Percentiles rank a stretch among this genome's conserved stretches.
These are phyloP conservation scores for Ganoderma lucidum DNA, from an alignment of 1,284 basidiomycete genomes.

Conservation along the genomic window DNA sequence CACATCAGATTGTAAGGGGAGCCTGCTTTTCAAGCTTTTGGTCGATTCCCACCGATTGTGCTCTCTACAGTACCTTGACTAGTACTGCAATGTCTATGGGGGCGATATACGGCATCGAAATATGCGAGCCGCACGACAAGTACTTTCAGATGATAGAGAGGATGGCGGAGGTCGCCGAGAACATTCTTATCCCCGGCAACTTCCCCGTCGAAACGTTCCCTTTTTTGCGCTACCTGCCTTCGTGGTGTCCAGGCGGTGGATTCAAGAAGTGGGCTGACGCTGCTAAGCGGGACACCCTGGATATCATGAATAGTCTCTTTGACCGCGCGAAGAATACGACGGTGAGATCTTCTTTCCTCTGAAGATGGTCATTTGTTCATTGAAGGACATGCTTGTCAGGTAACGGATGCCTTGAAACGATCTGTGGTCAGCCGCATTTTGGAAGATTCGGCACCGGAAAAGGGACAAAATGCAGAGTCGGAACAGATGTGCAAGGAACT, in stretches of 20 bases:
- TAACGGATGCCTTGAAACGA: slow-evolving; percentile 4
- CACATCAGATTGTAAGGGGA: slow-evolving; percentile 27
- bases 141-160: slow-evolving; percentile 21
- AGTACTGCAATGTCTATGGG: slow-evolving; percentile 40
- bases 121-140: slow-evolving; percentile 34
- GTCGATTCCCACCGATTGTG: no score
- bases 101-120: slow-evolving; percentile 44
- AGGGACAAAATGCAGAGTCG: background rate
- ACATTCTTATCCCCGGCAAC: slow-evolving; percentile 26
- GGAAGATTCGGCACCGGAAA: slow-evolving; percentile 11
- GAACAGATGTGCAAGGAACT: slow-evolving; percentile 7
- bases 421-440: slow-evolving; percentile 15
- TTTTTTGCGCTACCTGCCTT: slow-evolving; percentile 19
- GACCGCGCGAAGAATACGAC: slow-evolving; percentile 15
- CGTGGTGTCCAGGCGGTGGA: slow-evolving; percentile 28
- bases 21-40: background rate
- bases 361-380: no score
- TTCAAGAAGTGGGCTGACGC: slow-evolving; percentile 22
- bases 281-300: slow-evolving; percentile 17
- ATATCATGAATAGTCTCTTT: slow-evolving; percentile 21
- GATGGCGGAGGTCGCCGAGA: slow-evolving; percentile 24
- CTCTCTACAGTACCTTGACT: slow-evolving; percentile 37
- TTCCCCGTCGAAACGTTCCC: slow-evolving; percentile 30
- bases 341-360: slow-evolving; percentile 3
- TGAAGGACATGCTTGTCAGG: background rate